Base-by-base conservation (phyloP, 1,284 basidiomycete species). In the Thelephora terrestris region DNA sequence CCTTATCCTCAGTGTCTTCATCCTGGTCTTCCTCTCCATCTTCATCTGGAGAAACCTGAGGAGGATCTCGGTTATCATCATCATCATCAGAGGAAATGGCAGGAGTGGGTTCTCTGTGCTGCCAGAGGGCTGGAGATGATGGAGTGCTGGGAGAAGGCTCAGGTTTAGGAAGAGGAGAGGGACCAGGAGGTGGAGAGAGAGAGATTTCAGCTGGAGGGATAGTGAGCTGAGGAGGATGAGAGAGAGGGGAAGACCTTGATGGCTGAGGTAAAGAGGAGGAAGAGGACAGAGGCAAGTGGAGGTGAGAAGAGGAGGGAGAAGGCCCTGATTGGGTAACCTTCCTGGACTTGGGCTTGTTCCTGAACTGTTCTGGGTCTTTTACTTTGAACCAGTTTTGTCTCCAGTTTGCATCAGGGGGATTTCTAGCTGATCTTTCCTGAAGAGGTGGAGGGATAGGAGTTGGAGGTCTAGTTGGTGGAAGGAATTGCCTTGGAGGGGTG, bases 281-380 rank as follows among this genome's bases (percentile, higher is more conserved):
- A 44, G 32, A 43, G 42, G 20, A 39, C 46, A 37, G 24, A 48
- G 45, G 51, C 47, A 47, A 48, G 42, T 48, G 46, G 50, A 47
- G 37, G n/a, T 45, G 20, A 36, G 24, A 35, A 43, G 40, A 17
- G 7, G 35, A 34, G 32, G 42, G 20, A 6, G 46, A 25, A 38
- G 35, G 18, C 37, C 14, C 35, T 18, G 37, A 39, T 5, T 4
- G 21, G 37, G 17, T 21, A 39, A 10, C 7, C 37, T 10, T 39
- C 21, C n/a, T n/a, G n/a, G n/a, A n/a, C n/a, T n/a, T n/a, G n/a
- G n/a, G n/a, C 37, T 17, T 18, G 17, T 27, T 9, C 25, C 9
- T 27, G 9, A 27, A 27, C 25, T 27, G 25, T 9, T 27, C 25
- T 5, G 25, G 5, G 9, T 27, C 25, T 27, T 9, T 27, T 9